These are phyloP conservation scores for Lanmaoa pseudosensibilis DNA, from an alignment of 768 basidiomycete species.

Conservation along the genomic window DNA sequence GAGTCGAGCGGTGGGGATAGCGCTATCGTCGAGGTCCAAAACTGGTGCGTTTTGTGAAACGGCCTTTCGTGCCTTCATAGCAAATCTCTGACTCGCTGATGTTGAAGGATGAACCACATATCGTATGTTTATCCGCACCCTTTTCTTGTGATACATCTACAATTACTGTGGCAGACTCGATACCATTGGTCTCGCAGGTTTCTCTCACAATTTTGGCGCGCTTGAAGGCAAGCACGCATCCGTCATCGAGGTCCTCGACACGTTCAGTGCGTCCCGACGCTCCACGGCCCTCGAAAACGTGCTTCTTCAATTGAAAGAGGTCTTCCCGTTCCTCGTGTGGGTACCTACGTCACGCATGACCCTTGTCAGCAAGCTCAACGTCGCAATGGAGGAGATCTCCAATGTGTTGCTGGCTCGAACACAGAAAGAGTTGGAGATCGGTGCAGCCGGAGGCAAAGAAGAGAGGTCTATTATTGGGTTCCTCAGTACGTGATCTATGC, in stretches of 20 bases:
- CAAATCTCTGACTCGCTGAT: not conserved
- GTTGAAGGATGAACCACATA: not conserved
- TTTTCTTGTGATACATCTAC: too few species aligned
- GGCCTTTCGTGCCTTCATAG: not conserved
- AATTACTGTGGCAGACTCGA: not conserved
- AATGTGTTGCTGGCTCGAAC: constrained; percentile 38
- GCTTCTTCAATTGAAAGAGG: constrained; percentile 37
- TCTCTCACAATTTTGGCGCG: constrained; percentile 48
- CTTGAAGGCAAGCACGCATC: constrained; percentile 47
- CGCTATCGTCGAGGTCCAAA: constrained; percentile 38
- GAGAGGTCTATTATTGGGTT: constrained; percentile 25
- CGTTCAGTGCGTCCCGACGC: constrained; percentile 25
- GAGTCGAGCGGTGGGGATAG: constrained; percentile 13
- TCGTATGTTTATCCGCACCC: not conserved
- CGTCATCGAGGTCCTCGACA: constrained; percentile 43
- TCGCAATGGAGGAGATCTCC: constrained; percentile 40
- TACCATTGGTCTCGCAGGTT: not conserved
- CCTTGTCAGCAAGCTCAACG: constrained; percentile 33
- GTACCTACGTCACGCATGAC: constrained; percentile 38
- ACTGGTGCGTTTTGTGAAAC: constrained; percentile 20
- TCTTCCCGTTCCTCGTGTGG: constrained; percentile 37
- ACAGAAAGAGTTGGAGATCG: constrained; percentile 31
- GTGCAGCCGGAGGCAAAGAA: constrained; percentile 17
- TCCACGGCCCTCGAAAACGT: constrained; percentile 27
- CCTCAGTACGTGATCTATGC: too few species aligned